Evolutionary conservation across 768 basidiomycete species (phyloP), one percentile per base, ranked within the genome.

Genomic region (Lactarius deliciosus): DNA sequence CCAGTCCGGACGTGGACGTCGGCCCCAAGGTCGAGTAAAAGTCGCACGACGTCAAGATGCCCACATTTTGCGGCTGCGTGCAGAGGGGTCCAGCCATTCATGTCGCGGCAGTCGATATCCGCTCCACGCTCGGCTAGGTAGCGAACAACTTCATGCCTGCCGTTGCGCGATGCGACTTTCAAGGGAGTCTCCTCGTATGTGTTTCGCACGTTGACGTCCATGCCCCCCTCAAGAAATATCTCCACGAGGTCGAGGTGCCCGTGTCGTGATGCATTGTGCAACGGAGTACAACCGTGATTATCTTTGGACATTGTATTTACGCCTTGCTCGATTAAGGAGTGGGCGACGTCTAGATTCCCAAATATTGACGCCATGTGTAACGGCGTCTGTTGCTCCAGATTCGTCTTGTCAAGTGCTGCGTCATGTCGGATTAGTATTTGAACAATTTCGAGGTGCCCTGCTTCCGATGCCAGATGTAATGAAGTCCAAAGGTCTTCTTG

Each of bases 131-230:
- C 25, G 18, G 32, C 5, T 30, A 56, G 54, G 1, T 0, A 15
- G 25, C 30, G 28, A 16, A 1, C 54, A 2, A 32, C 28, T 32
- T 36, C 36, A 9, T 1, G 11, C 0, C 16, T 22, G 11, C 64
- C 64, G 0, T 13, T 0, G 3, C 2, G 0, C 1, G 57, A 47
- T 3, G 57, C 47, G 1, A 28, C 0, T 0, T 7, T 0, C 20
- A 64, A 59, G 5, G 63, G 13, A 0, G 57, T 58, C 15, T 20
- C 5, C 2, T 15, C 9, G 7, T 8, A 0, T 4, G 0, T 5
- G 5, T n/a, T 30, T 16, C 1, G 30, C 5, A 5, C 18, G 8
- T 64, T 25, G 2, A 58, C 1, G 10, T 36, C 28, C 16, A 28
- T 40, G 6, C 58, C 50, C 0, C 5, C 22, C 22, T 18, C 8